Evolutionary conservation across 129 eudicot species (phyloP).

Genomic region (Pulicaria dysenterica): DNA sequence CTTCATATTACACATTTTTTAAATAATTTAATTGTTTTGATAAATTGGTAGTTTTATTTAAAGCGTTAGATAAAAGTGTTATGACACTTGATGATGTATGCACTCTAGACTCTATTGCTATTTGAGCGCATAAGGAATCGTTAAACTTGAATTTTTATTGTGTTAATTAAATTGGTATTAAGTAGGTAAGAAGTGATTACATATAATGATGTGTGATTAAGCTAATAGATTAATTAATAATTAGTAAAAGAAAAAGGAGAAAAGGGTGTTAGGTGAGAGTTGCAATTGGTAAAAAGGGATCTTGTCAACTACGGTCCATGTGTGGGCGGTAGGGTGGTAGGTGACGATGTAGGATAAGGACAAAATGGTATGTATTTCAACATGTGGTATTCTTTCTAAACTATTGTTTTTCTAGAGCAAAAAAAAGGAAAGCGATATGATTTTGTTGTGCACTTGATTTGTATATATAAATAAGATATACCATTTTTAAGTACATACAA

Average conservation of each 20-base stretch:
- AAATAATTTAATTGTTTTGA: no score
- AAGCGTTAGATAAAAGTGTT: no score
- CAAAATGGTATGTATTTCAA: conserved; percentile 16
- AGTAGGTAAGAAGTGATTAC: conserved; percentile 32
- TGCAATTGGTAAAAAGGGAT: conserved; percentile 22
- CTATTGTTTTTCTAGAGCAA: background rate
- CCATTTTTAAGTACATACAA: no score
- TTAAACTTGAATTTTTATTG: background rate
- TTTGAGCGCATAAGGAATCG: background rate
- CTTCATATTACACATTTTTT: no score
- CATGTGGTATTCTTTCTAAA: background rate
- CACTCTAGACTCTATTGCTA: background rate
- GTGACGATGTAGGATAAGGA: conserved; percentile 31
- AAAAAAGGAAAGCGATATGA: no score
- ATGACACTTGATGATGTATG: no score
- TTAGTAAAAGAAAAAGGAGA: background rate
- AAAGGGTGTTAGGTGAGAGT: conserved; percentile 33
- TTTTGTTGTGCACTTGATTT: no score
- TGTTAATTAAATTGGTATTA: background rate
- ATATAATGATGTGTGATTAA: conserved; percentile 17
- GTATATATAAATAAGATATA: no score
- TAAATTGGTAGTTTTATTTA: no score
- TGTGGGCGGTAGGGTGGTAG: conserved; percentile 29
- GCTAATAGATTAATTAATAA: background rate
- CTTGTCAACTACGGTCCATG: conserved; percentile 14